These are phyloP conservation scores for Piloderma croceum DNA, from an alignment of 768 basidiomycete species.

Conservation along the genomic window DNA sequence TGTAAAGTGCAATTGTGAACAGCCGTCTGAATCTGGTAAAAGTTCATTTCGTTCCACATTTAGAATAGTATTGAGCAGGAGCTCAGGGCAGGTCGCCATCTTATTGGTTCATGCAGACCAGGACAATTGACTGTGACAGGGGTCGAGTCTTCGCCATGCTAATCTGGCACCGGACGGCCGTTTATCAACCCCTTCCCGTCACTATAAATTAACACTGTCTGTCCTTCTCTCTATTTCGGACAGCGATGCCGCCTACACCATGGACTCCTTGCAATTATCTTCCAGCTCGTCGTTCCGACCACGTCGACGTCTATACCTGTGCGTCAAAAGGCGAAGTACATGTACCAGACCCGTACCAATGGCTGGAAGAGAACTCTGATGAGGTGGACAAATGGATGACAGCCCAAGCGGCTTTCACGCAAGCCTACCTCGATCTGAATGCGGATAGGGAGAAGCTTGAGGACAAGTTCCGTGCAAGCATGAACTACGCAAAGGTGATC, in stretches of 20 bases:
- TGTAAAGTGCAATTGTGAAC: too few species aligned
- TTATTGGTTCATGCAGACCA: too few species aligned
- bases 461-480: constrained; percentile 49
- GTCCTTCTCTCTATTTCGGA: too few species aligned
- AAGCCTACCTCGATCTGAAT: constrained; percentile 52
- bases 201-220: too few species aligned
- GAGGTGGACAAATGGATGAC: constrained; percentile 65
- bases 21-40: too few species aligned
- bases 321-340: constrained; percentile 53
- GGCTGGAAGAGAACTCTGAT: constrained; percentile 60
- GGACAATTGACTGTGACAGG: too few species aligned
- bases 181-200: too few species aligned
- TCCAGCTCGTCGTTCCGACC: constrained; percentile 54
- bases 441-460: constrained; percentile 54
- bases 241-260: constrained; percentile 36
- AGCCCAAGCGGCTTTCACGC: constrained; percentile 54
- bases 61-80: too few species aligned
- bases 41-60: too few species aligned
- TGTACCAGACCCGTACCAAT: constrained; percentile 68
- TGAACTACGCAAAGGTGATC: constrained; percentile 49
- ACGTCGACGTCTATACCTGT: constrained; percentile 66
- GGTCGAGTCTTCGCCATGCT: too few species aligned
- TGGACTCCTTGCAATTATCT: constrained; percentile 64
- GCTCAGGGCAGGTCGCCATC: too few species aligned
- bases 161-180: too few species aligned